These are phyloP conservation scores for Phytophthora uliginosa DNA, from an alignment of 352 stramenopile species.

Conservation along the genomic window DNA sequence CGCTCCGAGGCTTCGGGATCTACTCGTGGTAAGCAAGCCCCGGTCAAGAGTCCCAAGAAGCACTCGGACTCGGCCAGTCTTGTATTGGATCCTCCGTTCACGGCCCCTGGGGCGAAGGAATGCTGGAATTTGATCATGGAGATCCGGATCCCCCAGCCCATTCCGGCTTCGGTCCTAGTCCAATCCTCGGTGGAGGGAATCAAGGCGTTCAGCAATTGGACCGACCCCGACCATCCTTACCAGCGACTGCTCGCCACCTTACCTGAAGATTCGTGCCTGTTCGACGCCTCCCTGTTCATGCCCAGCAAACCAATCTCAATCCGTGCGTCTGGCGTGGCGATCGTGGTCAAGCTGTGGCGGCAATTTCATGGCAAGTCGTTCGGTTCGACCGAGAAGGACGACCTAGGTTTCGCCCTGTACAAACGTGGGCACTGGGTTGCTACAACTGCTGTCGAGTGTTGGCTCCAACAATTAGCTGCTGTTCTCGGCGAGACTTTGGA, in stretches of 20 bases:
- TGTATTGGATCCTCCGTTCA: neutral
- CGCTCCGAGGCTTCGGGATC: no score
- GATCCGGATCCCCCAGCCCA: neutral
- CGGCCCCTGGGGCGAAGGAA: neutral
- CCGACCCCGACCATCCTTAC: neutral
- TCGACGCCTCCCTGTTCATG: neutral
- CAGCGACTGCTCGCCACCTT: neutral
- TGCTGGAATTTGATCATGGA: neutral
- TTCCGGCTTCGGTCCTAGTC: neutral
- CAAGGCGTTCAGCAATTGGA: neutral
- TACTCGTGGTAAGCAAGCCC: neutral
- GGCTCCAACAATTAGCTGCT: neutral
- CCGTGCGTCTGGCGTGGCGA: neutral
- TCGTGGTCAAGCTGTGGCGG: slow-evolving; percentile 1
- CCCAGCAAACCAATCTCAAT: neutral
- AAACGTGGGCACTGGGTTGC: slow-evolving; percentile 1
- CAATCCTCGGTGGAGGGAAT: neutral
- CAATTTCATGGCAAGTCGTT: neutral
- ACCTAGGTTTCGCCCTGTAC: neutral
- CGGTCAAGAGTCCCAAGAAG: neutral
- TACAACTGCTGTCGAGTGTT: neutral
- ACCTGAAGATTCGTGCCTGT: neutral
- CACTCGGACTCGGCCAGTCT: neutral
- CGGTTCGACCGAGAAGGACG: neutral
- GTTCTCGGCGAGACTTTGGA: neutral